These are phyloP conservation scores for Phytophthora megakarya DNA, from an alignment of 352 stramenopile genomes.

Conservation along the genomic window DNA sequence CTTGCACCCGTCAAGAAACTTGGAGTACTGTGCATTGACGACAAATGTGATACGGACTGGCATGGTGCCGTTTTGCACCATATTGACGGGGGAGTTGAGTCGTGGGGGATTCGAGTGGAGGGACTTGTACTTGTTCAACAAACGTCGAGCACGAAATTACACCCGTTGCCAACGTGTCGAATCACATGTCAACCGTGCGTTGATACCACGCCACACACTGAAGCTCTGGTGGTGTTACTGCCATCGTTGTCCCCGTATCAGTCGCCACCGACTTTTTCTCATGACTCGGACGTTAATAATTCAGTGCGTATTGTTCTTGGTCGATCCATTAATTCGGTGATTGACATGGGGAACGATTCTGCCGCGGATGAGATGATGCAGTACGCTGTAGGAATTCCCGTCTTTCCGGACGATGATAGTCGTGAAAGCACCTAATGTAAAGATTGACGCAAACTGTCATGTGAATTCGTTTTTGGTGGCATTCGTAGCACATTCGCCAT, in stretches of 20 bases:
- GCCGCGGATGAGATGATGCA: neutral
- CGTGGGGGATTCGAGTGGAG: constrained; percentile 43
- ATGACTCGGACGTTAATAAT: neutral
- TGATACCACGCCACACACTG: neutral
- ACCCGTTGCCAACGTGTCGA: constrained; percentile 41
- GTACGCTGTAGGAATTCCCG: constrained; percentile 17
- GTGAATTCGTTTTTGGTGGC: neutral
- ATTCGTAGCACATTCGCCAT: constrained; percentile 4
- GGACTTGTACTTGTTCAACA: constrained; percentile 42
- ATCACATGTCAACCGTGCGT: constrained; percentile 32
- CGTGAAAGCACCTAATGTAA: constrained; percentile 7
- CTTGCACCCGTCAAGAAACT: constrained; percentile 12
- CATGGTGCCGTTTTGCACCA: constrained; percentile 30
- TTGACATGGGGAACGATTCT: constrained; percentile 8
- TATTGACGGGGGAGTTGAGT: constrained; percentile 5
- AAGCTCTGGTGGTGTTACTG: constrained; percentile 28
- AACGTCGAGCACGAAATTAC: constrained; percentile 20
- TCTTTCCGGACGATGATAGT: constrained; percentile 27
- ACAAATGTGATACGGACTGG: constrained; percentile 3
- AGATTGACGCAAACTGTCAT: no score
- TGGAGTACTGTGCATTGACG: neutral
- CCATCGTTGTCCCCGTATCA: constrained; percentile 33
- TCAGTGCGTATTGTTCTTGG: constrained; percentile 13
- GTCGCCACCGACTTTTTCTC: constrained; percentile 5
- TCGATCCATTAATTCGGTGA: constrained; percentile 22